Evolutionary conservation across 495 filamentous ascomycete genomes (phyloP).

Genomic region (Aspergillus bertholletiae): DNA sequence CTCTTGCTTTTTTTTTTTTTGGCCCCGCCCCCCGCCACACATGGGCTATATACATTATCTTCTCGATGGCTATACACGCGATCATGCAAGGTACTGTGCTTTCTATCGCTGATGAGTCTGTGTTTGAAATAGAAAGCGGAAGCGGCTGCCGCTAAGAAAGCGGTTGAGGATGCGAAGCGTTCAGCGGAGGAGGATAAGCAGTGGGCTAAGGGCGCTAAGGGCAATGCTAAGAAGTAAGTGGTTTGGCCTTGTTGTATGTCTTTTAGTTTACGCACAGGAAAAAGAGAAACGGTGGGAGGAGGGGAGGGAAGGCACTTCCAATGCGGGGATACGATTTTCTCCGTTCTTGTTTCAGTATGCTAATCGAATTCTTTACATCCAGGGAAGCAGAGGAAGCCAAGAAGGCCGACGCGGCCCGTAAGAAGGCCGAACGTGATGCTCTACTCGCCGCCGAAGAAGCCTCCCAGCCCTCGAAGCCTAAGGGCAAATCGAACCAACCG

Average conservation of each 20-base stretch:
- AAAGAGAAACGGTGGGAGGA: too few species aligned
- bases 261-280: neutral
- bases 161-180: constrained; percentile 63
- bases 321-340: too few species aligned
- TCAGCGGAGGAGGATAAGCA: constrained; percentile 67
- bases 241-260: neutral
- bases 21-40: constrained; percentile 25
- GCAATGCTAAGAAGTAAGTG: constrained; percentile 76
- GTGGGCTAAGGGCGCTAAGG: constrained; percentile 85
- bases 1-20: too few species aligned
- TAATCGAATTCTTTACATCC: constrained; percentile 2
- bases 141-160: constrained; percentile 71
- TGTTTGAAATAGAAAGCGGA: constrained; percentile 72
- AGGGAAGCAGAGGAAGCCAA: constrained; percentile 84
- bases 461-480: constrained; percentile 51
- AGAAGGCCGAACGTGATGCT: constrained; percentile 85
- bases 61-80: too few species aligned
- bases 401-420: constrained; percentile 78
- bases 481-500: constrained; percentile 57
- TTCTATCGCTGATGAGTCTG: neutral
- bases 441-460: constrained; percentile 80
- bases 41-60: too few species aligned
- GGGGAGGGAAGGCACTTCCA: too few species aligned
- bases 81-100: too few species aligned
- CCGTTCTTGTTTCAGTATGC: neutral